phyloP scores from a whole-genome alignment of 306 rosid genomes.

The peach (Prunus persica) region DNA sequence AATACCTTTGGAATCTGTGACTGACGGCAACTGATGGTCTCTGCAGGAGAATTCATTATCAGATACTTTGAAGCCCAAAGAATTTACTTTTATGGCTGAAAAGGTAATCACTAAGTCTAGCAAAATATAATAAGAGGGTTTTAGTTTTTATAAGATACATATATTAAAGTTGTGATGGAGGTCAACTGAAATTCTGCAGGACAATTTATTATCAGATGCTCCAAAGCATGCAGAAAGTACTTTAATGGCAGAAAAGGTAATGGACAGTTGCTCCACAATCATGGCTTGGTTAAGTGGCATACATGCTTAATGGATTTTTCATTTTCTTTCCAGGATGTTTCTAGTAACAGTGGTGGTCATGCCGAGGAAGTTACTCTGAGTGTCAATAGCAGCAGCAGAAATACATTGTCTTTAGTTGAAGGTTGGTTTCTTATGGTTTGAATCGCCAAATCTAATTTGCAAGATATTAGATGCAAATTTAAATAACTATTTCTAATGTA shows the following conservation, averaged over 20 bases:
- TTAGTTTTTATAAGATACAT: not conserved
- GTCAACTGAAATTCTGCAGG: conserved; percentile 30
- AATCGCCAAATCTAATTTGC: conserved; percentile 5
- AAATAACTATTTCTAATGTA: not conserved
- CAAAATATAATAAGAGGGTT: not conserved
- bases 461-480: conserved; percentile 6
- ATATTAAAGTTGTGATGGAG: not conserved
- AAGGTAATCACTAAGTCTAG: conserved; percentile 28
- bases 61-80: conserved; percentile 11
- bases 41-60: conserved; percentile 36
- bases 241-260: conserved; percentile 37
- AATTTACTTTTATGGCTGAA: conserved; percentile 27
- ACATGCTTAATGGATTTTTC: not conserved
- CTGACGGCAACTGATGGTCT: conserved; percentile 4
- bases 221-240: conserved; percentile 22
- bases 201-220: conserved; percentile 20
- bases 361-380: conserved; percentile 27
- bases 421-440: conserved; percentile 37
- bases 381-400: conserved; percentile 10
- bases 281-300: not conserved
- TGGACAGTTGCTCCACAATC: not conserved
- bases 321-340: conserved; percentile 35
- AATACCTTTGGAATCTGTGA: not conserved
- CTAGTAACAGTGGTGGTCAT: conserved; percentile 23
- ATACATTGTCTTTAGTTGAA: conserved; percentile 26